Base-by-base conservation (phyloP, 306 rosid species). In the Corylus americana region DNA sequence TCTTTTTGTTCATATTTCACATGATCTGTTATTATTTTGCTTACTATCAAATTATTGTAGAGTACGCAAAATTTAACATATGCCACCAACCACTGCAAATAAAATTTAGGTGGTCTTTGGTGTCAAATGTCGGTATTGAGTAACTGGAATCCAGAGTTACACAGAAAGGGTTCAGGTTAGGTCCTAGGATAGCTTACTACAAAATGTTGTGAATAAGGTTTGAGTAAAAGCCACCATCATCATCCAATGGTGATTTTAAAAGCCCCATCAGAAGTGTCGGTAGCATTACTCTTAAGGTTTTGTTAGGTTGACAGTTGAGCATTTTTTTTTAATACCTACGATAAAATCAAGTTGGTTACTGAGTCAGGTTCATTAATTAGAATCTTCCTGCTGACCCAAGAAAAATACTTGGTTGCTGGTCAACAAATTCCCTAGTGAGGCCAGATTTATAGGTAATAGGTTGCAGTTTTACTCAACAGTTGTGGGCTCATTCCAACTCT, bases 401-500 rank as follows among this genome's bases (percentile, higher is more conserved):
- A 39, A 14, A 66, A 66, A 66, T 8, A 37, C 7, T 7, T 35
- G 48, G 71, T 66, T 66, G 25, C 48, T 66, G 49, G 25, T 37
- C 49, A 39, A 62, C 18, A 62, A 27, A 66, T 48, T 37, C 49
- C 71, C 48, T 3, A 16, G 20, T 18, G 50, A 67, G 25, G 25
- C 16, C 71, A 17, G 50, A 39, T 39, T 16, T 67, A 27, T 67
- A 64, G 44, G 48, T 67, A 71, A 59, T 35, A 9, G 50, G 62
- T 69, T 70, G 13, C 20, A 42, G 47, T 78, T 17, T 59, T 12
- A 71, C 35, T 75, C 44, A 14, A 62, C 63, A 42, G 44, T 44
- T 63, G 44, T 50, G 61, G 77, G 82, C 44, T 75, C 59, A 53
- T 68, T 35, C 27, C 61, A 10, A 74, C 49, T 61, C 62, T 20